A percentile compares a stretch with the other conserved stretches of the same genome.
Conservation (phyloP, 2,329 filamentous ascomycete species). For the Xylariaceae sp. region DNA sequence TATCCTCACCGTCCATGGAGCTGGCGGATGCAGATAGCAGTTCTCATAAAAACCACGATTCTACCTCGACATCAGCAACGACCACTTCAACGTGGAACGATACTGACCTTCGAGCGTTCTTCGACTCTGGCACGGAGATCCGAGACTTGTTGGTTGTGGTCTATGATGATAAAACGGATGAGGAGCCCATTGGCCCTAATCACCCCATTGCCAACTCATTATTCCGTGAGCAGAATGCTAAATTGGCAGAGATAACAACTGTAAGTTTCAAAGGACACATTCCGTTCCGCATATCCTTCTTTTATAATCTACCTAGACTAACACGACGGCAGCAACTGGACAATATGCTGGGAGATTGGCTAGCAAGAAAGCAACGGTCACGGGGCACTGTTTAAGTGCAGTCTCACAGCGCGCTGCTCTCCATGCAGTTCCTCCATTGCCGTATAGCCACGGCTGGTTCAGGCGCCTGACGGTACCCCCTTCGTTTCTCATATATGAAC, state of each 20-base stretch:
- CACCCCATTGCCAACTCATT: conserved; percentile 77
- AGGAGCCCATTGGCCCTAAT: conserved; percentile 71
- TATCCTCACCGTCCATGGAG: conserved; percentile 61
- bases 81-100: conserved; percentile 76
- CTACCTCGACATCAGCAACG: conserved; percentile 51
- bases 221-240: conserved; percentile 82
- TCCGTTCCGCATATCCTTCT: neutral
- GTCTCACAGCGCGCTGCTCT: neutral
- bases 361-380: conserved; percentile 59
- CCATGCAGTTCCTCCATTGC: neutral
- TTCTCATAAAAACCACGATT: conserved; percentile 41
- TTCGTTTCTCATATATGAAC: conserved; percentile 9
- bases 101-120: conserved; percentile 75
- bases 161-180: conserved; percentile 85
- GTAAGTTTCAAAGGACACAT: conserved; percentile 39
- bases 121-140: conserved; percentile 85
- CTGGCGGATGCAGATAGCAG: conserved; percentile 44
- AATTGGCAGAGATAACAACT: conserved; percentile 78
- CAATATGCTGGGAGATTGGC: conserved; percentile 76
- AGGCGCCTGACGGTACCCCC: neutral
- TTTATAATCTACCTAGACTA: conserved; percentile 20
- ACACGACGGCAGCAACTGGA: conserved; percentile 62
- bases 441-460: neutral
- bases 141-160: conserved; percentile 86
- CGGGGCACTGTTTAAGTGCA: conserved; percentile 13